Conservation (phyloP, 2,329 filamentous ascomycete genomes). For the Chrysoporthe deuterocubensis region DNA sequence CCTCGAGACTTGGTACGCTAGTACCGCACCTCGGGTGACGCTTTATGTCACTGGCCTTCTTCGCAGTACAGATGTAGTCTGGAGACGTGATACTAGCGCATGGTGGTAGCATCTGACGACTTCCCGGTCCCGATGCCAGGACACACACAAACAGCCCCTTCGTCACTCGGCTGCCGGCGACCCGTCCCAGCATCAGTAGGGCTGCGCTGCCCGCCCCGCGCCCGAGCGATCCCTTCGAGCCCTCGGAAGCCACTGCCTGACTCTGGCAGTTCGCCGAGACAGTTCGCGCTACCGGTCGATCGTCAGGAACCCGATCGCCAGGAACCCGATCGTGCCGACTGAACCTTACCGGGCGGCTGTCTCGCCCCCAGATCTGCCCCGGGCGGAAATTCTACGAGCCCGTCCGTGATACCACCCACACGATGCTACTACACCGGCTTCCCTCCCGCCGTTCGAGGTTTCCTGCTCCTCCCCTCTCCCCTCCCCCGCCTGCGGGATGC, state of each 20-base stretch:
- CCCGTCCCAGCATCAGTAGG: background rate
- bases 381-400: too few relatives aligned
- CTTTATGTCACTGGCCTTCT: background rate
- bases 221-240: background rate
- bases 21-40: background rate
- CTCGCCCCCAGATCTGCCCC: too few relatives aligned
- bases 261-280: background rate
- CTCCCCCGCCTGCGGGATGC: too few relatives aligned
- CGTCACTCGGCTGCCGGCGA: background rate
- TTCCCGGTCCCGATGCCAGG: background rate
- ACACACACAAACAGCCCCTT: background rate
- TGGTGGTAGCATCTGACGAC: background rate
- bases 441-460: too few relatives aligned
- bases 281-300: background rate
- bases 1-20: too few relatives aligned
- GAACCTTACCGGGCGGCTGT: conserved; percentile 1
- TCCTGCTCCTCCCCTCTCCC: too few relatives aligned
- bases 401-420: too few relatives aligned
- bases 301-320: conserved; percentile 10
- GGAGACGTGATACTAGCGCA: background rate
- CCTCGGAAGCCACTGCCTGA: background rate
- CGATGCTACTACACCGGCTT: too few relatives aligned
- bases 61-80: background rate
- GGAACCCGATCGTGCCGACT: conserved; percentile 4
- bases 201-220: background rate